A percentile compares a stretch with the other conserved stretches of the same genome.
Evolutionary conservation across 345 rosid genomes (phyloP).

Genomic region (Zanthoxylum bungeanum): DNA sequence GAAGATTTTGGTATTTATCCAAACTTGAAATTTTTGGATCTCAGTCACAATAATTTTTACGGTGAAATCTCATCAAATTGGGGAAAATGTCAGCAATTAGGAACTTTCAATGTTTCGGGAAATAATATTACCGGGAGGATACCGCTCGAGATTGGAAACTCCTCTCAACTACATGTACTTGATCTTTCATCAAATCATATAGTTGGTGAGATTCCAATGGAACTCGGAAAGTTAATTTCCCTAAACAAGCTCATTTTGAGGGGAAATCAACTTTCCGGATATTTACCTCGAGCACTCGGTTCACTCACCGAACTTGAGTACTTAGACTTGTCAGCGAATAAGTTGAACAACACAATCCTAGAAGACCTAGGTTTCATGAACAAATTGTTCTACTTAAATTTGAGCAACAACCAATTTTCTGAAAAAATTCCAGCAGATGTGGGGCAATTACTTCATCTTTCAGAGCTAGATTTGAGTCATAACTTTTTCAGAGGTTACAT

Average conservation of each 20-base stretch:
- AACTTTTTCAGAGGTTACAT: not conserved
- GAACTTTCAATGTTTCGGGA: not conserved
- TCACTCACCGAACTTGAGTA: not conserved
- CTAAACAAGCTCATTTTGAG: slow-evolving; percentile 18
- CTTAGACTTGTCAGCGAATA: not conserved
- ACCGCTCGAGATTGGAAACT: not conserved
- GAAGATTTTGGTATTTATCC: not conserved
- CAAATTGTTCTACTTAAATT: not conserved
- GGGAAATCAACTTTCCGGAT: not conserved
- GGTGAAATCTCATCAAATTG: not conserved
- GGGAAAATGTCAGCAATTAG: not conserved
- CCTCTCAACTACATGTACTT: not conserved
- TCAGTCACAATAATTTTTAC: not conserved
- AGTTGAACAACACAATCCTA: not conserved
- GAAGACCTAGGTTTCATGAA: not conserved
- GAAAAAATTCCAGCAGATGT: not conserved
- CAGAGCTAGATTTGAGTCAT: not conserved
- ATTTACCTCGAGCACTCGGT: not conserved
- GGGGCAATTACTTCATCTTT: not conserved
- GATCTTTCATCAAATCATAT: not conserved
- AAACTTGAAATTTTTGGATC: not conserved
- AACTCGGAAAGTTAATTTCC: slow-evolving; percentile 12
- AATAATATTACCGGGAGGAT: not conserved
- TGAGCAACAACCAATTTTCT: not conserved
- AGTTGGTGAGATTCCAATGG: not conserved